These are phyloP conservation scores for Penicillium sp. DNA, from an alignment of 2,329 filamentous ascomycete species.

Conservation along the genomic window DNA sequence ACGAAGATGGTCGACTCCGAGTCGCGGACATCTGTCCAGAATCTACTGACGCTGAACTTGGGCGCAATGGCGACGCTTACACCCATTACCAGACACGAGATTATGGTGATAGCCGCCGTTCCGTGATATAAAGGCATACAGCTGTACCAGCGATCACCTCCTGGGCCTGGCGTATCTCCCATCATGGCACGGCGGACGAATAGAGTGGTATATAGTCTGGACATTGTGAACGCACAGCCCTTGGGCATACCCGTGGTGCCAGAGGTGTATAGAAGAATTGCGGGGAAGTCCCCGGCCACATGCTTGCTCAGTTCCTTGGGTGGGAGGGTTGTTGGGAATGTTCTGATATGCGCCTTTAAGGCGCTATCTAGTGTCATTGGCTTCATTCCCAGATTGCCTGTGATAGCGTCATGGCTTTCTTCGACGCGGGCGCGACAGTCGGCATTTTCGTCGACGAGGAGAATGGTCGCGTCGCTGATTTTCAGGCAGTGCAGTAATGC, in stretches of 20 bases:
- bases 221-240: conserved; percentile 60
- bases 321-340: conserved; percentile 50
- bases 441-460: conserved; percentile 58
- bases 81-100: conserved; percentile 55
- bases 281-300: conserved; percentile 54
- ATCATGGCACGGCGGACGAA: conserved; percentile 33
- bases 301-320: conserved; percentile 54
- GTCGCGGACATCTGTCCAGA: conserved; percentile 70
- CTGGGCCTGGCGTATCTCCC: conserved; percentile 25
- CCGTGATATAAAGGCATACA: conserved; percentile 79
- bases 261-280: conserved; percentile 69
- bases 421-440: conserved; percentile 58
- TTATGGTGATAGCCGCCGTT: conserved; percentile 62
- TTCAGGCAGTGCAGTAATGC: conserved; percentile 64
- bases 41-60: conserved; percentile 63
- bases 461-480: conserved; percentile 54
- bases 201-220: conserved; percentile 43
- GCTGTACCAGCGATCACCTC: conserved; percentile 64
- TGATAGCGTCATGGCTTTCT: conserved; percentile 46
- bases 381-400: conserved; percentile 57
- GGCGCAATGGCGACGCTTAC: conserved; percentile 40
- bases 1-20: conserved; percentile 67
- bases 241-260: conserved; percentile 76
- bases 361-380: conserved; percentile 53
- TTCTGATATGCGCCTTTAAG: conserved; percentile 48